Evolutionary conservation across 1,284 basidiomycete genomes (phyloP).

Genomic region (Ustilago lituana): DNA sequence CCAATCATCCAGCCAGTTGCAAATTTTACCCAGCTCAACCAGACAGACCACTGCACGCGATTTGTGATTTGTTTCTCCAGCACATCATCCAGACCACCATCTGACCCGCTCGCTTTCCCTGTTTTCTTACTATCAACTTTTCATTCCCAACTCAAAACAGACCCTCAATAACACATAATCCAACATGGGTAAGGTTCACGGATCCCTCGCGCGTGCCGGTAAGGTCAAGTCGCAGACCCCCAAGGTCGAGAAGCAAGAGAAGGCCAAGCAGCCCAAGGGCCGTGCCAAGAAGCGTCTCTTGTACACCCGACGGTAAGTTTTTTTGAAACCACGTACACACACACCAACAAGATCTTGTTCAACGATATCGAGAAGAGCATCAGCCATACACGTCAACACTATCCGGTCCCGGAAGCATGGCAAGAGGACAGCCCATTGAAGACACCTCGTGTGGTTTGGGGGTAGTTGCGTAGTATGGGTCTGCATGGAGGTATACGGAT

Average conservation of each 20-base stretch:
- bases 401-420: no score
- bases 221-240: conserved; percentile 99
- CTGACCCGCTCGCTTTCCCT: conserved; percentile 16
- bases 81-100: conserved; percentile 6
- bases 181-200: conserved; percentile 82
- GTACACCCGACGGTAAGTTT: conserved; percentile 87
- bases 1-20: background rate
- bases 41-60: conserved; percentile 10
- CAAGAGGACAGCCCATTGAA: no score
- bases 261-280: conserved; percentile 95
- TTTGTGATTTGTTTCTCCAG: background rate
- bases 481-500: no score
- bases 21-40: background rate
- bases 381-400: background rate
- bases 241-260: conserved; percentile 91
- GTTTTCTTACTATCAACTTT: background rate
- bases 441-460: no score
- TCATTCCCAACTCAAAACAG: conserved; percentile 1
- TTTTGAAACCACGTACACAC: background rate
- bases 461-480: no score
- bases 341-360: background rate
- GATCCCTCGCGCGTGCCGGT: conserved; percentile 98
- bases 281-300: conserved; percentile 94
- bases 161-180: conserved; percentile 48
- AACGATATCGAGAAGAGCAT: conserved; percentile 10